Conservation (phyloP, 2,329 filamentous ascomycete species). For the Penicillium janthinellum region DNA sequence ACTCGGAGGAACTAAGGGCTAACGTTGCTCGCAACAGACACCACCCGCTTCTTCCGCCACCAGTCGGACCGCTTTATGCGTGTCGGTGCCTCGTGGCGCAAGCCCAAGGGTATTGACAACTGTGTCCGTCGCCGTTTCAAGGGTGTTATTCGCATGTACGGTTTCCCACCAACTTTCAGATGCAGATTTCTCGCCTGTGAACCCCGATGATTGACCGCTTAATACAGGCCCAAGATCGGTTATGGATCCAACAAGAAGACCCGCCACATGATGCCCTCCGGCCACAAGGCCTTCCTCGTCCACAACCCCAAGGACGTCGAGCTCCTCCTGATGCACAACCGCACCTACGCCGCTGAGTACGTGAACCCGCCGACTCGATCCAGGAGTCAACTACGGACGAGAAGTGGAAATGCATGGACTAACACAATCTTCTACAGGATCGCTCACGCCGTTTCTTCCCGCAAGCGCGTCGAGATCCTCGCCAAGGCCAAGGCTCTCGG, state of each 20-base stretch:
- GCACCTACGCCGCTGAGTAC: slow-evolving; percentile 97
- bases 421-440: slow-evolving; percentile 64
- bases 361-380: slow-evolving; percentile 34
- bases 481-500: slow-evolving; percentile 95
- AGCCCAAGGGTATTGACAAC: slow-evolving; percentile 99
- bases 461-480: slow-evolving; percentile 98
- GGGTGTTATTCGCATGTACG: slow-evolving; percentile 93
- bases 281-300: slow-evolving; percentile 99
- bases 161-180: slow-evolving; percentile 29
- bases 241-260: slow-evolving; percentile 99
- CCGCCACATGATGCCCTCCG: slow-evolving; percentile 96
- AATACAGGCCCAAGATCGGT: slow-evolving; percentile 69
- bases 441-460: slow-evolving; percentile 93
- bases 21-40: slow-evolving; percentile 62
- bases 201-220: background rate
- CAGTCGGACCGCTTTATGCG: slow-evolving; percentile 97
- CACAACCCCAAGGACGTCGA: slow-evolving; percentile 95
- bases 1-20: slow-evolving; percentile 45
- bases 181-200: background rate
- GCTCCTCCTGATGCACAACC: slow-evolving; percentile 99
- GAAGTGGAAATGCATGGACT: background rate
- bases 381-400: background rate
- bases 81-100: slow-evolving; percentile 89
- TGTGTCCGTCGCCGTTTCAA: slow-evolving; percentile 96
- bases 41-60: slow-evolving; percentile 94